A percentile compares a stretch with the other conserved stretches of the same genome.
Evolutionary conservation across 2,329 filamentous ascomycete species (phyloP).

Genomic region (Nectriaceae sp.): DNA sequence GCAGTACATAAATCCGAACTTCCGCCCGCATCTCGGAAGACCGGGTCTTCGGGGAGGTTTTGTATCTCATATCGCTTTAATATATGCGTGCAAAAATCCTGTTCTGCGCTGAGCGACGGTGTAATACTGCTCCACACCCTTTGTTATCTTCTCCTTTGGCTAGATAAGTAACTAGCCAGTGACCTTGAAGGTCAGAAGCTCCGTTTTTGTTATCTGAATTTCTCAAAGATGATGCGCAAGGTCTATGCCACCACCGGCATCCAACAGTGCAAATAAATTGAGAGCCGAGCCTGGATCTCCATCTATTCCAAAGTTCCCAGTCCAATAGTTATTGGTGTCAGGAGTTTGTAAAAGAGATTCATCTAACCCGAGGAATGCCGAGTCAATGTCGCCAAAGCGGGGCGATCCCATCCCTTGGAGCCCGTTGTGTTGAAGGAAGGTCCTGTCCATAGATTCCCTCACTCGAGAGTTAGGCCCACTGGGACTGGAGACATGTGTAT

Average conservation of each 20-base stretch:
- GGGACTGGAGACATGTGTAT: slow-evolving; percentile 16
- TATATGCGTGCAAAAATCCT: too few relatives aligned
- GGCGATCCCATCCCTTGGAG: slow-evolving; percentile 32
- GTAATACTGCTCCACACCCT: too few relatives aligned
- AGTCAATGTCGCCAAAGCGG: slow-evolving; percentile 37
- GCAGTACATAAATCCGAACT: too few relatives aligned
- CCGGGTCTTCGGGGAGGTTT: too few relatives aligned
- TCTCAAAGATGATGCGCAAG: slow-evolving; percentile 42
- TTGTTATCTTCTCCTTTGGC: too few relatives aligned
- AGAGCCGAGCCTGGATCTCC: slow-evolving; percentile 46
- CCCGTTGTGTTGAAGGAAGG: slow-evolving; percentile 29
- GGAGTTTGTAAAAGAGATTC: slow-evolving; percentile 44
- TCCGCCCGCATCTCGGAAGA: too few relatives aligned
- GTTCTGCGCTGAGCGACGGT: too few relatives aligned
- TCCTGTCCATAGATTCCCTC: slow-evolving; percentile 28
- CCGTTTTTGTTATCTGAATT: background rate
- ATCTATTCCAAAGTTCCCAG: slow-evolving; percentile 39
- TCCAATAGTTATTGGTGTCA: slow-evolving; percentile 40
- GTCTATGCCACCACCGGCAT: slow-evolving; percentile 55
- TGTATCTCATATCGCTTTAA: too few relatives aligned
- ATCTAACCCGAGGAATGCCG: slow-evolving; percentile 39
- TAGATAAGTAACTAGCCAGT: too few relatives aligned
- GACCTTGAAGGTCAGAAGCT: too few relatives aligned
- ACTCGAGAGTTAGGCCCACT: slow-evolving; percentile 8
- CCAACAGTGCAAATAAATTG: slow-evolving; percentile 54